phyloP scores from a whole-genome alignment of 306 rosid genomes.

The Fagus crenata region DNA sequence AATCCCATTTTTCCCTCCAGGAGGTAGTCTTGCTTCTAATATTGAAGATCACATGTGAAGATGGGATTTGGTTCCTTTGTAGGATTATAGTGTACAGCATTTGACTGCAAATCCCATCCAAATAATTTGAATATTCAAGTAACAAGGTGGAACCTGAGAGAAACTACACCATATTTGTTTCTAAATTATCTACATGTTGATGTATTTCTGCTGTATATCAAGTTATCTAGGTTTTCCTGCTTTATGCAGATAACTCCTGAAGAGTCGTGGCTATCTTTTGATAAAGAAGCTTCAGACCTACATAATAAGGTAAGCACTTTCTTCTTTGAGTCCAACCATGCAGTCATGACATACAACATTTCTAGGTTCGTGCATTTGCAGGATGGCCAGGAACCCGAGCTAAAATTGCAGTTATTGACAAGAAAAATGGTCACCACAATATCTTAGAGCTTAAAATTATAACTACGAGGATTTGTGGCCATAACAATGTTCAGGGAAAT shows the following conservation, averaged over 20 bases:
- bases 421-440: slow-evolving; percentile 47
- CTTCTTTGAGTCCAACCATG: slow-evolving; percentile 30
- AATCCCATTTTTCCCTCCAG: not conserved
- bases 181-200: not conserved
- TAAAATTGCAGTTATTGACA: slow-evolving; percentile 49
- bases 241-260: slow-evolving; percentile 67
- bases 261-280: slow-evolving; percentile 79
- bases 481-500: slow-evolving; percentile 32
- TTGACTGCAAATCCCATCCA: not conserved
- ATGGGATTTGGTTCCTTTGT: not conserved
- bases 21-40: not conserved
- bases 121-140: not conserved
- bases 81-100: not conserved
- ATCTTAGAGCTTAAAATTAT: slow-evolving; percentile 73
- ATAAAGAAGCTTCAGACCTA: slow-evolving; percentile 65
- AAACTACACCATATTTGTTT: not conserved
- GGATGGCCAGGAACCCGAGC: slow-evolving; percentile 98
- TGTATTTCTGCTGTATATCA: not conserved
- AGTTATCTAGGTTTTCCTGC: slow-evolving; percentile 20
- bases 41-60: not conserved
- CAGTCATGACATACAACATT: slow-evolving; percentile 53
- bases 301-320: slow-evolving; percentile 70
- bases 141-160: not conserved
- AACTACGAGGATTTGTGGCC: slow-evolving; percentile 59
- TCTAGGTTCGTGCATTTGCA: slow-evolving; percentile 94